Evolutionary conservation across 495 filamentous ascomycete species (phyloP).

Genomic region (Hypoxylon subgilvum): DNA sequence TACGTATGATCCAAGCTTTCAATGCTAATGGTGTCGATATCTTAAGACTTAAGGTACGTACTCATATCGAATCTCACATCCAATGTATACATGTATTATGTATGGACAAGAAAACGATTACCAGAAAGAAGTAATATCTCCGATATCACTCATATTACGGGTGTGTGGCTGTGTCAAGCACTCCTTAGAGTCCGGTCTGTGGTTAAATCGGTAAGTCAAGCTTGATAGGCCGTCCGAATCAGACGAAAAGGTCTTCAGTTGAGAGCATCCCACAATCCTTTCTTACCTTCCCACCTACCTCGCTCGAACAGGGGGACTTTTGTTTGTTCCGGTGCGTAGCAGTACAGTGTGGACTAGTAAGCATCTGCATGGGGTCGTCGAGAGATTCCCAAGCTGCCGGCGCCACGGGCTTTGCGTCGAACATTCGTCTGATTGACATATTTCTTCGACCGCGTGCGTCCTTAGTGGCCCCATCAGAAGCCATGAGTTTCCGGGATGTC

Average conservation of each 20-base stretch:
- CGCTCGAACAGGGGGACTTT: constrained; percentile 12
- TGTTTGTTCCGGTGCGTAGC: constrained; percentile 6
- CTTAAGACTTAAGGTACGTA: background rate
- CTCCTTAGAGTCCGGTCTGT: background rate
- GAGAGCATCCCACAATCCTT: constrained; percentile 14
- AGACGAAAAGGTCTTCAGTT: constrained; percentile 10
- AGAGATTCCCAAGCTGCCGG: constrained; percentile 16
- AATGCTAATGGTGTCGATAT: constrained; percentile 32
- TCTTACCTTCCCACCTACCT: too few relatives aligned
- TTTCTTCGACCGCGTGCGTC: background rate
- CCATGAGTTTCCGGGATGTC: background rate
- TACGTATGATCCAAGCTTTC: constrained; percentile 20
- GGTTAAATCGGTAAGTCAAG: too few relatives aligned
- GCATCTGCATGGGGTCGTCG: constrained; percentile 13
- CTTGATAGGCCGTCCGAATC: too few relatives aligned
- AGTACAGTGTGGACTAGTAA: constrained; percentile 23
- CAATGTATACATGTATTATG: background rate
- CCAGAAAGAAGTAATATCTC: constrained; percentile 2
- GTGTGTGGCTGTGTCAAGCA: constrained; percentile 1
- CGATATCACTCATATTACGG: constrained; percentile 12
- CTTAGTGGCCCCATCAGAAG: background rate
- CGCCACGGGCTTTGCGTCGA: background rate
- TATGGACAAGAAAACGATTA: background rate
- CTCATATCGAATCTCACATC: background rate
- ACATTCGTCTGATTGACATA: background rate